Base-by-base conservation (phyloP, 208 protist species). In the Borovskyia barvae region DNA sequence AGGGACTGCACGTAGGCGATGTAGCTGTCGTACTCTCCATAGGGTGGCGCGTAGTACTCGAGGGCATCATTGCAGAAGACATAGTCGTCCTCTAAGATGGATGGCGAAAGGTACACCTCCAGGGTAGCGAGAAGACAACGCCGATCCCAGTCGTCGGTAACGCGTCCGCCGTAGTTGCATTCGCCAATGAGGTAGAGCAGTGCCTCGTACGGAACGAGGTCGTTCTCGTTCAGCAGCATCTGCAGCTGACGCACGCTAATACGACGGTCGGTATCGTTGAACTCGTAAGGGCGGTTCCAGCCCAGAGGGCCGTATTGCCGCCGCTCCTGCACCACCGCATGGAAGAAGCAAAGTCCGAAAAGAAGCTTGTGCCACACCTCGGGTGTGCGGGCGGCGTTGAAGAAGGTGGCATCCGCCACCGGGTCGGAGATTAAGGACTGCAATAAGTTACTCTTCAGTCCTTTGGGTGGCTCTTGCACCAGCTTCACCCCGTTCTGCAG, bases 401-500 rank as follows among this genome's bases (percentile, higher is more conserved):
- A 96, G 60, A 97, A 97, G 32, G 82, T 65, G 40, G 50, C 54
- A 68, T 95, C 87, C 32, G 81, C 79, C 7, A 97, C 78, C 42
- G 91, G 89, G 56, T 97, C 85, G 47, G 90, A 83, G 15, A 97
- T 66, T 70, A 95, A 98, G 8, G 97, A 98, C 54, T 96, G 82
- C 42, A 97, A 51, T 14, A 99, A 75, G 72, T 99, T 99, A 50
- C 82, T 90, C 67, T 96, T 92, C n/a, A 99, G 77, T 0, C 97
- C 97, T 66, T 94, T 97, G 20, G 98, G 98, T 17, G 98, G 98
- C 84, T 99, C 98, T 71, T 98, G 97, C 39, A 98, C 98, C 55
- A 99, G 84, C 81, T 99, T 99, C 37, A 98, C 90, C 35, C 96
- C 93, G 73, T 98, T 97, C 77, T 99, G 97, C 48, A 99, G 75